A percentile compares a stretch with the other conserved stretches of the same genome.
These are phyloP conservation scores for Scheffersomyces lignosus DNA, from an alignment of 805 yeast species.

Conservation along the genomic window DNA sequence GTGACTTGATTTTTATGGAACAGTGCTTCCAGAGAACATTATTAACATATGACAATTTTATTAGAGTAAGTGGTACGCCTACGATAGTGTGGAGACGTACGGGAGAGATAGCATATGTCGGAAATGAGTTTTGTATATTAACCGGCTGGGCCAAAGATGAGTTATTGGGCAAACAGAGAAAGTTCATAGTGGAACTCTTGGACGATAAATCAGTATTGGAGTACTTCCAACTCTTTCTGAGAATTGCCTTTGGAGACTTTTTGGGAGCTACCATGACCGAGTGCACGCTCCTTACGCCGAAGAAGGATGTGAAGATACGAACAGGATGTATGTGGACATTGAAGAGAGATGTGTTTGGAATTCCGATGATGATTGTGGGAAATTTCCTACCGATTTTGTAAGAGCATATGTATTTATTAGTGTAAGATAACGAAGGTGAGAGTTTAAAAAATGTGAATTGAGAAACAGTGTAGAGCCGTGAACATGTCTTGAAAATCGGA, in stretches of 20 bases:
- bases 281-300: slow-evolving; percentile 72
- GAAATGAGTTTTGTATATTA: slow-evolving; percentile 86
- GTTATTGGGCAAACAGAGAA: slow-evolving; percentile 58
- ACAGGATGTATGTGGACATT: slow-evolving; percentile 91
- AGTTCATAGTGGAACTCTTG: slow-evolving; percentile 78
- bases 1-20: slow-evolving; percentile 92
- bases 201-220: slow-evolving; percentile 86
- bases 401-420: neutral
- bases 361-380: slow-evolving; percentile 96
- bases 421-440: neutral
- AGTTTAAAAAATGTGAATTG: too few species aligned
- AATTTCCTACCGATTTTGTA: slow-evolving; percentile 79
- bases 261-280: slow-evolving; percentile 83
- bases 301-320: slow-evolving; percentile 52
- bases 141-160: slow-evolving; percentile 87
- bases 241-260: slow-evolving; percentile 88
- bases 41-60: slow-evolving; percentile 83
- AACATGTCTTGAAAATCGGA: too few species aligned
- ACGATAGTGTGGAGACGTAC: slow-evolving; percentile 95
- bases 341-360: slow-evolving; percentile 92
- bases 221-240: slow-evolving; percentile 81
- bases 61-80: slow-evolving; percentile 86
- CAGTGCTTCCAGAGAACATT: slow-evolving; percentile 93
- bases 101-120: slow-evolving; percentile 92
- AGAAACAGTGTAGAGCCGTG: too few species aligned